phyloP scores from a whole-genome alignment of 331 rosid genomes.

The Cucumis variabilis region DNA sequence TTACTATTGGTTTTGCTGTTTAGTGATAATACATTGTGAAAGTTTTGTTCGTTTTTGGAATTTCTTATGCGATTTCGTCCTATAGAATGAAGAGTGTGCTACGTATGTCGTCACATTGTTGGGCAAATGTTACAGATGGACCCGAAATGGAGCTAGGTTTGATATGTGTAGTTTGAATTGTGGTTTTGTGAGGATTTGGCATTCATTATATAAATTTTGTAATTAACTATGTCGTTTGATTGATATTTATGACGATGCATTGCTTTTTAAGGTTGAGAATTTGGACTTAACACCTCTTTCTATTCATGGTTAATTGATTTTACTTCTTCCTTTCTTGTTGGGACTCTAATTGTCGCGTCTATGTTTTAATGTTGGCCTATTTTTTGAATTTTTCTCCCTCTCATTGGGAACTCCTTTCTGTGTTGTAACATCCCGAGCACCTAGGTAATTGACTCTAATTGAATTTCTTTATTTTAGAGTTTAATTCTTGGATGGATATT shows the following conservation, averaged over 20 bases:
- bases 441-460: no score
- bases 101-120: neutral
- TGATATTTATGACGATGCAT: neutral
- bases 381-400: neutral
- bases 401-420: neutral
- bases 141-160: neutral
- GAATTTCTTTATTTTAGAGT: no score
- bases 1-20: neutral
- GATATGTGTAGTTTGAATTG: neutral
- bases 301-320: neutral
- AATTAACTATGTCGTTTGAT: neutral
- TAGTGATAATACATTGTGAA: neutral
- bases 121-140: neutral
- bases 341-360: neutral
- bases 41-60: neutral
- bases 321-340: neutral
- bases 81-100: neutral
- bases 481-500: no score
- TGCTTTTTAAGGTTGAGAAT: neutral
- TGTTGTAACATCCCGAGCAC: no score
- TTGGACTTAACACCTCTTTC: neutral
- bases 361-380: neutral
- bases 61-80: neutral
- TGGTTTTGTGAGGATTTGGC: neutral
- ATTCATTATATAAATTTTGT: neutral